Evolutionary conservation across 1,284 basidiomycete species (phyloP).

Genomic region (Gymnopus androsaceus): DNA sequence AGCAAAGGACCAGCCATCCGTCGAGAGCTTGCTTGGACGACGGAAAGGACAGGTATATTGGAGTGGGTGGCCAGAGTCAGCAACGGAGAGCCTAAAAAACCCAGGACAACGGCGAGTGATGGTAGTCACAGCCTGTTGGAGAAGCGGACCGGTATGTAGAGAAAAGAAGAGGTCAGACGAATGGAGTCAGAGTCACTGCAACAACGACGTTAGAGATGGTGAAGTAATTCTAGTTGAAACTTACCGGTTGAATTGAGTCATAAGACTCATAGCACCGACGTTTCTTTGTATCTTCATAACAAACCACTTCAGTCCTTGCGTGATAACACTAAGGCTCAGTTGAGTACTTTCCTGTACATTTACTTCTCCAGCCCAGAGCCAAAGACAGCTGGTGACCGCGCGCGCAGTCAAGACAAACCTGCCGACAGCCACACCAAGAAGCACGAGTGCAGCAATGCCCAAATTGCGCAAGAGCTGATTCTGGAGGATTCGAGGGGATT

Average conservation of each 20-base stretch:
- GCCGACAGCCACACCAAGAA: conserved; percentile 71
- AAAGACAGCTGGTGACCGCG: conserved; percentile 75
- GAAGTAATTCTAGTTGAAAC: conserved; percentile 24
- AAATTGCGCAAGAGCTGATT: conserved; percentile 60
- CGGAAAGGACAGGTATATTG: conserved; percentile 80
- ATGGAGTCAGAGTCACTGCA: conserved; percentile 93
- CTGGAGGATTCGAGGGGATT: conserved; percentile 48
- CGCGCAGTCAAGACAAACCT: conserved; percentile 75
- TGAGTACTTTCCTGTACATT: conserved; percentile 73
- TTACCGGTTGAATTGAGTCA: conserved; percentile 91
- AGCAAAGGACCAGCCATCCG: conserved; percentile 68
- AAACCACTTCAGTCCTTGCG: conserved; percentile 85
- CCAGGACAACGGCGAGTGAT: conserved; percentile 80
- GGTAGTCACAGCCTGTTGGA: conserved; percentile 83
- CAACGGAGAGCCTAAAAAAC: conserved; percentile 78
- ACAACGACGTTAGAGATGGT: conserved; percentile 10
- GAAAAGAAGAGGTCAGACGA: conserved; percentile 78
- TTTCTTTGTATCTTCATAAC: conserved; percentile 75
- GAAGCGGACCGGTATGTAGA: conserved; percentile 73
- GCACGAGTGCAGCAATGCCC: conserved; percentile 64
- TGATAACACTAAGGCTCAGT: conserved; percentile 74
- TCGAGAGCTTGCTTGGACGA: conserved; percentile 80
- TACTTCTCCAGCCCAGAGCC: conserved; percentile 88
- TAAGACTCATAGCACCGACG: conserved; percentile 87
- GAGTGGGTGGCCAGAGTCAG: conserved; percentile 92